Percentiles rank a stretch among this genome's conserved stretches.
Conservation (phyloP, 352 stramenopile genomes). For the Globisporangium barbulae region DNA sequence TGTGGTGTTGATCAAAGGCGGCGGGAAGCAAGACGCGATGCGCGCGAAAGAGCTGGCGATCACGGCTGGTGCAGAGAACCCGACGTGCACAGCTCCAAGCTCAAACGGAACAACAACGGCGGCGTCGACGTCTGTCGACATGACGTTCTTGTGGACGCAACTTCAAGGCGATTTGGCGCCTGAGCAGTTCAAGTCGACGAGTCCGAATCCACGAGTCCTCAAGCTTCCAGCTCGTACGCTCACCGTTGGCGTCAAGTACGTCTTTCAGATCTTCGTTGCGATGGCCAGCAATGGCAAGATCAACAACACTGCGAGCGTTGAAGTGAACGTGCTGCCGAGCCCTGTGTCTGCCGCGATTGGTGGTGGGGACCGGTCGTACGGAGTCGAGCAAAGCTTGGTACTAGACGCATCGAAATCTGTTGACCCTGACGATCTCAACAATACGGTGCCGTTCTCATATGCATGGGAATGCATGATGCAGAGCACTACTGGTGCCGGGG, state of each 20-base stretch:
- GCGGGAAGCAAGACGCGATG: slow-evolving; percentile 30
- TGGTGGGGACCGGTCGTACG: slow-evolving; percentile 45
- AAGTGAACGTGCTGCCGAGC: slow-evolving; percentile 39
- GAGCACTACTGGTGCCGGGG: slow-evolving; percentile 17
- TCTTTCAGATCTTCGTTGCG: slow-evolving; percentile 50
- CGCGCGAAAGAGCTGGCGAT: slow-evolving; percentile 46
- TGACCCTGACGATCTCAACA: slow-evolving; percentile 44
- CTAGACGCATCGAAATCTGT: slow-evolving; percentile 47
- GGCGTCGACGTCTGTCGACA: slow-evolving; percentile 27
- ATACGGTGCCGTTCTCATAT: slow-evolving; percentile 35
- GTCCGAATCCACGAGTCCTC: slow-evolving; percentile 47
- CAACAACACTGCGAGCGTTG: slow-evolving; percentile 48
- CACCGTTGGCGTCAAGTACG: slow-evolving; percentile 50
- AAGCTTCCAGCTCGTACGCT: slow-evolving; percentile 46
- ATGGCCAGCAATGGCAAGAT: slow-evolving; percentile 44
- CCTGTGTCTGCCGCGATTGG: slow-evolving; percentile 34
- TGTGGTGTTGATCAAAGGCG: slow-evolving; percentile 51
- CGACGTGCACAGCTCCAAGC: slow-evolving; percentile 30
- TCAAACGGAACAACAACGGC: slow-evolving; percentile 9
- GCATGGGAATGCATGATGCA: slow-evolving; percentile 39
- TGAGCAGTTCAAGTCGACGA: slow-evolving; percentile 46
- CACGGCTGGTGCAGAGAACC: slow-evolving; percentile 36
- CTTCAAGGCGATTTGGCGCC: slow-evolving; percentile 35
- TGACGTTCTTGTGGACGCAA: slow-evolving; percentile 58
- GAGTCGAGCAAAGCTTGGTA: slow-evolving; percentile 45